These are phyloP conservation scores for Amanita polypyramis DNA, from an alignment of 768 basidiomycete genomes.

Conservation along the genomic window DNA sequence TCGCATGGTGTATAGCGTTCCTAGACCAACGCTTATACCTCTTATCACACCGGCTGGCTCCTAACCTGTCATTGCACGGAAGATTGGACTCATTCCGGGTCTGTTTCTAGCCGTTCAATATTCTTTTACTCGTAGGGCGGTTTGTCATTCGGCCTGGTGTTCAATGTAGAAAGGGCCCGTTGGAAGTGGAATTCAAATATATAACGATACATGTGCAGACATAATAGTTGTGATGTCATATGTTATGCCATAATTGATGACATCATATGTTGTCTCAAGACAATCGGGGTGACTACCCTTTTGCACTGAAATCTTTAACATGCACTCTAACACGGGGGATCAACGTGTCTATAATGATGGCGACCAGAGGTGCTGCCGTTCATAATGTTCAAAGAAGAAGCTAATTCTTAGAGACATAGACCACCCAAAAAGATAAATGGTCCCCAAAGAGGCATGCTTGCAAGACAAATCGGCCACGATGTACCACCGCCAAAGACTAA, in stretches of 20 bases:
- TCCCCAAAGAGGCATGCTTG: constrained; percentile 8
- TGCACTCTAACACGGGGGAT: constrained; percentile 43
- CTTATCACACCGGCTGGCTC: not conserved
- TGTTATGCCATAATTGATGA: not conserved
- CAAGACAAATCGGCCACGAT: constrained; percentile 18
- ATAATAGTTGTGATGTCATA: not conserved
- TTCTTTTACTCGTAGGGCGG: not conserved
- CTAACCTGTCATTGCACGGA: not conserved
- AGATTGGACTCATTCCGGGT: constrained; percentile 1
- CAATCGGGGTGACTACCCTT: too few species aligned
- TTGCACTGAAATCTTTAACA: constrained; percentile 10
- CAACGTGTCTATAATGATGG: constrained; percentile 34
- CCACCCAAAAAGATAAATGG: constrained; percentile 6
- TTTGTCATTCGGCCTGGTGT: not conserved
- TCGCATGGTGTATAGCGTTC: not conserved
- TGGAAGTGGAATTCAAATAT: not conserved
- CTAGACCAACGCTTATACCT: not conserved
- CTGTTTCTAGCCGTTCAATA: not conserved
- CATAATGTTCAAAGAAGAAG: not conserved
- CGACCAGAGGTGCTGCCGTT: constrained; percentile 32
- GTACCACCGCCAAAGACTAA: constrained; percentile 24
- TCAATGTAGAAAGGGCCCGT: not conserved
- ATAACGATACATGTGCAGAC: not conserved
- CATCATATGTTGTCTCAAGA: not conserved
- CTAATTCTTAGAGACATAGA: constrained; percentile 1